A percentile compares a stretch with the other conserved stretches of the same genome.
Evolutionary conservation across 441 rosid species (phyloP).

Genomic region (Gossypium gossypioides): DNA sequence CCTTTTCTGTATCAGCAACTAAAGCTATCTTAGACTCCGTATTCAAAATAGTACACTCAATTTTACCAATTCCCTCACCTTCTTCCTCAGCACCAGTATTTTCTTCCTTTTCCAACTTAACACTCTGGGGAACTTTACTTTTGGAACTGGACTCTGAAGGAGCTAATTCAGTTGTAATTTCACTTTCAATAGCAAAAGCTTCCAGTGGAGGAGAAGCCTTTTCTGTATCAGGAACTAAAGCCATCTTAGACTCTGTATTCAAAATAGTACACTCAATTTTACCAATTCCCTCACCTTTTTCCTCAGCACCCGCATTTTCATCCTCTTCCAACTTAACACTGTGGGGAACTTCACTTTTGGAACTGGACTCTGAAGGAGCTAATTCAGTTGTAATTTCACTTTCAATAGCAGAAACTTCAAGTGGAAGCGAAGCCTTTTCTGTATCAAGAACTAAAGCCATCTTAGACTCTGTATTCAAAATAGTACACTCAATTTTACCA

Average conservation of each 20-base stretch:
- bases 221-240: slow-evolving; percentile 10
- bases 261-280: slow-evolving; percentile 1
- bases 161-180: slow-evolving; percentile 10
- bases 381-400: slow-evolving; percentile 13
- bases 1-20: slow-evolving; percentile 14
- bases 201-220: not conserved
- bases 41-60: slow-evolving; percentile 2
- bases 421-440: slow-evolving; percentile 6
- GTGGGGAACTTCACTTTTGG: not conserved
- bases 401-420: not conserved
- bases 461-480: not conserved
- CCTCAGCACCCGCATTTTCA: not conserved
- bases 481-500: slow-evolving; percentile 9
- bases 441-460: slow-evolving; percentile 1
- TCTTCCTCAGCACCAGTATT: slow-evolving; percentile 2
- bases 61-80: slow-evolving; percentile 13
- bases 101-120: not conserved
- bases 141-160: slow-evolving; percentile 3
- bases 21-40: not conserved
- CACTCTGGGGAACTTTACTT: not conserved
- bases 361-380: not conserved
- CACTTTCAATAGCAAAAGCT: slow-evolving; percentile 7
- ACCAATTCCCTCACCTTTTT: slow-evolving; percentile 12
- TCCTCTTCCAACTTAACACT: not conserved
- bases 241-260: slow-evolving; percentile 1